Base-by-base conservation (phyloP, 345 rosid species). In the sweet orange (Citrus sinensis) region DNA sequence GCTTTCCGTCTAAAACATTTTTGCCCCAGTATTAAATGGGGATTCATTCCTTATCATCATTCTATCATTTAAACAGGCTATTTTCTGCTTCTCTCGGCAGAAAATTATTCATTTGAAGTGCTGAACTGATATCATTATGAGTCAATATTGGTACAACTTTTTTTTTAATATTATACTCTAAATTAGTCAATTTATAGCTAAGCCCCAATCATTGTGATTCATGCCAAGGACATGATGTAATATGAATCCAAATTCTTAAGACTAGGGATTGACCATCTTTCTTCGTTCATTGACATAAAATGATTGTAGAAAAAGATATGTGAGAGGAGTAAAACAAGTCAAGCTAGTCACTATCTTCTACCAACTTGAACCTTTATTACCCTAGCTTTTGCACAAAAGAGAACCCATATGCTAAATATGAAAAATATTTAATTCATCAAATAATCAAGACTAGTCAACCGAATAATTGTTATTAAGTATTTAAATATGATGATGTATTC, bases 31-130 rank as follows among this genome's bases (percentile, higher is more conserved):
- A 65, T 75, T 32, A 25, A 14, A 22, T 46, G 27, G 75, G 84
- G 24, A 27, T 32, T 70, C 78, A 70, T 74, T 78, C 79, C 70
- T 82, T 78, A 37, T 78, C 67, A 62, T 32, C 34, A 22, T 56
- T 71, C 61, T 69, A 67, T 40, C 61, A 74, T 39, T 61, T 49
- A 68, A 16, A 32, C 73, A 30, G 80, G 61, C 27, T 68, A 24
- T 42, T 66, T 67, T 55, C 72, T 68, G 30, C 75, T n/a, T 61
- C 22, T 1, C 7, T 17, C 35, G 25, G 25, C 63, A 61, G 55
- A 34, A 70, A 55, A 73, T 67, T 42, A 37, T 56, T 60, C 24
- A 39, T 54, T 54, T 54, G 22, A 4, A 54, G 19, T 54, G 58
- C 58, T 54, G 6, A 51, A 54, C 7, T 54, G 58, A 54, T 1